Base-by-base conservation (phyloP, 2,329 filamentous ascomycete species). In the Epichloe sp. region DNA sequence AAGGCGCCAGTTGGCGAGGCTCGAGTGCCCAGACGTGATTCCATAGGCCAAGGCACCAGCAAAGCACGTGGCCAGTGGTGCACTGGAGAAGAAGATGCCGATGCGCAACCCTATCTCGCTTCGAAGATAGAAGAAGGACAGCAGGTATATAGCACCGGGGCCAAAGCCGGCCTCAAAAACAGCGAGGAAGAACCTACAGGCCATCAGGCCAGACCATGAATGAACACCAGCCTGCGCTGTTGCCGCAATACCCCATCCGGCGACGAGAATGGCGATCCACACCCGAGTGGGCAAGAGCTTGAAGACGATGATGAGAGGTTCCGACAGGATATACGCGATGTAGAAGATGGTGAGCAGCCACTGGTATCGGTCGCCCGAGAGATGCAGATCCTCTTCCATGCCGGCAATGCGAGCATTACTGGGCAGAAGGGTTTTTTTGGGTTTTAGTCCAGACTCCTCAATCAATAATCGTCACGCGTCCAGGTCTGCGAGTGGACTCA, bases 31-130 rank as follows among this genome's bases (percentile, higher is more conserved):
- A 26, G 77, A 76, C 10, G 80, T 81, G 62, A 86, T 84, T 4
- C 74, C 79, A 52, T 80, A 83, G 1, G 81, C 81, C 14, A 84
- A 67, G 2, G 79, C 82, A 3, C 82, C 79, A 0, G 82, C 79
- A 58, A 85, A 86, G 0, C 77, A 80, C 52, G 80, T 85, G 4
- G 82, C 82, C 36, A 86, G 69, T 1, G 83, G 82, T 0, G 81
- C 81, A 4, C 63, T 83, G 1, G 79, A 78, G 44, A 72, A 63
- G 15, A 64, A 70, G 12, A 82, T 68, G 43, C 51, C 52, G n/a
- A 23, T 65, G 8, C 66, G 58, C 7, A 68, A 53, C 0, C 65
- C 65, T 0, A 68, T 53, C 43, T 68, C 65, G 34, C 62, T 59
- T 4, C 64, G 59, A 31, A 63, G 63, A 49, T 67, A 68, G 54